Conservation (phyloP, 345 rosid genomes). For the Cardiospermum halicacabum region DNA sequence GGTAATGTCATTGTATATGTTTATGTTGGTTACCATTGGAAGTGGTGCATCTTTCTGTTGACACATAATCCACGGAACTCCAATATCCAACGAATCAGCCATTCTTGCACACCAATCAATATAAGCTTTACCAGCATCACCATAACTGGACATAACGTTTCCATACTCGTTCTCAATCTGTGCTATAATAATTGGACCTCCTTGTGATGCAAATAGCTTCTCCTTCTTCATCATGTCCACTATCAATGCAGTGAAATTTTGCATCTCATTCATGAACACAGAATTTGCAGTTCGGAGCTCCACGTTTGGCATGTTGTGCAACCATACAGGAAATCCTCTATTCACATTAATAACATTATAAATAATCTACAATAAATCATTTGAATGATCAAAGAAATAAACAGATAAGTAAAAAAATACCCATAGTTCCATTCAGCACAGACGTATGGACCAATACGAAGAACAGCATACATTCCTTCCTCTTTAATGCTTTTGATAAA, state of each 20-base stretch:
- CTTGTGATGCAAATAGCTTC: constrained; percentile 88
- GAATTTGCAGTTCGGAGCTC: constrained; percentile 71
- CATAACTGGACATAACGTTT: constrained; percentile 57
- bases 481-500: constrained; percentile 71
- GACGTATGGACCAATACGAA: constrained; percentile 93
- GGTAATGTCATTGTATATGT: too few relatives aligned
- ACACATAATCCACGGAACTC: constrained; percentile 99
- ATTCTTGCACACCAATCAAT: constrained; percentile 87
- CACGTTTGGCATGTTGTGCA: constrained; percentile 81
- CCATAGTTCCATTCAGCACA: constrained; percentile 99
- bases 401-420: constrained; percentile 23
- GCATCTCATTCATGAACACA: constrained; percentile 68
- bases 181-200: constrained; percentile 90
- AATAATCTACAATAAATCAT: neutral
- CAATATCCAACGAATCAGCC: constrained; percentile 83
- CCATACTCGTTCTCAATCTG: constrained; percentile 99
- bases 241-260: constrained; percentile 77
- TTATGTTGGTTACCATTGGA: constrained; percentile 80
- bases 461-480: constrained; percentile 86
- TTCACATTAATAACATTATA: neutral
- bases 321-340: constrained; percentile 96
- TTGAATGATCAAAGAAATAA: neutral
- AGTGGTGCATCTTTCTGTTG: constrained; percentile 93
- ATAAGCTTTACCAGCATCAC: constrained; percentile 67
- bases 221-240: constrained; percentile 88